These are phyloP conservation scores for Exsudoporus frostii DNA, from an alignment of 768 basidiomycete genomes.

Conservation along the genomic window DNA sequence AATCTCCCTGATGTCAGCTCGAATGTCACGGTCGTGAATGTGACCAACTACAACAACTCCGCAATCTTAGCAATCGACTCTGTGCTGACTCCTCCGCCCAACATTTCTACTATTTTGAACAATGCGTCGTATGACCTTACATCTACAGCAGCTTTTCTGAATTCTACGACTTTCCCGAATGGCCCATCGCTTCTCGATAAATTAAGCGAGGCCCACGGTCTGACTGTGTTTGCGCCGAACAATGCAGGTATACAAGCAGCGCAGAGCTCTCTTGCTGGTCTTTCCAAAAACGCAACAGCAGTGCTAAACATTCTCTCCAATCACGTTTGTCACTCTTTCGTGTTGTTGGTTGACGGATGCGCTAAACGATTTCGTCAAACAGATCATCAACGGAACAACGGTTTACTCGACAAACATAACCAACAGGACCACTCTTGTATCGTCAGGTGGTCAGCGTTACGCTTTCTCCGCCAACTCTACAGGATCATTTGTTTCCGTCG, in stretches of 20 bases:
- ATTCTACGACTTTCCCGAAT: conserved; percentile 19
- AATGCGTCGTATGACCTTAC: conserved; percentile 39
- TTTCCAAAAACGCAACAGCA: conserved; percentile 45
- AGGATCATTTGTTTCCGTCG: conserved; percentile 52
- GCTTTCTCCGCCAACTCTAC: conserved; percentile 51
- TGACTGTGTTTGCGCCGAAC: conserved; percentile 68
- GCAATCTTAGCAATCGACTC: conserved; percentile 48
- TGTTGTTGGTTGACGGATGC: background rate
- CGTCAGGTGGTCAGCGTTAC: conserved; percentile 56
- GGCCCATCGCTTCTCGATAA: conserved; percentile 26
- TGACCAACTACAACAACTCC: conserved; percentile 37
- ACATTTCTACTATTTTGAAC: conserved; percentile 41
- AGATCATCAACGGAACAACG: conserved; percentile 68
- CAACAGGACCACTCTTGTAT: conserved; percentile 38
- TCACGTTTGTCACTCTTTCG: conserved; percentile 43
- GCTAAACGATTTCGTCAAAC: background rate
- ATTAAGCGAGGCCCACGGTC: conserved; percentile 42
- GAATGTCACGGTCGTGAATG: conserved; percentile 37
- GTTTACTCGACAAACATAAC: conserved; percentile 56
- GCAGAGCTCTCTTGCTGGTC: conserved; percentile 30
- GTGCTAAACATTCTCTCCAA: conserved; percentile 49
- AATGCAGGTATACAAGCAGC: conserved; percentile 45
- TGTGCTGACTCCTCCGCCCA: conserved; percentile 52
- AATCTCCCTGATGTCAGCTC: conserved; percentile 15
- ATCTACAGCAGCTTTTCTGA: conserved; percentile 19